Conservation (phyloP, 257 asterid genomes). For the Paulownia fortunei region DNA sequence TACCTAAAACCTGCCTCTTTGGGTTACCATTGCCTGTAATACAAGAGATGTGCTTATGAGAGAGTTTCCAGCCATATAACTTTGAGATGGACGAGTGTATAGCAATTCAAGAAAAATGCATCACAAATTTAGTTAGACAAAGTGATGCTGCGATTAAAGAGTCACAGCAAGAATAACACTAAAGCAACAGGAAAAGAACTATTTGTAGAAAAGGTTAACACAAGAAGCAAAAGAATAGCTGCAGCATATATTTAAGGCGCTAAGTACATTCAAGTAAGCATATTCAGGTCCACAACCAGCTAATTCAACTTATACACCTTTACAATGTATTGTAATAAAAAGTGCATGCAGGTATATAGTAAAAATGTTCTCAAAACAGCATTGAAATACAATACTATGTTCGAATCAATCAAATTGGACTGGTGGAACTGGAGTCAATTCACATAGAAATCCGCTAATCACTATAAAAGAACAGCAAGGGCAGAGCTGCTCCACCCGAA, state of each 20-base stretch:
- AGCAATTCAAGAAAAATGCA: no score
- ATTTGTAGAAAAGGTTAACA: no score
- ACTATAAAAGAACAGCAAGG: background rate
- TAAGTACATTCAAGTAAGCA: background rate
- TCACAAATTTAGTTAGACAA: background rate
- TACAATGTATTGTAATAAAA: background rate
- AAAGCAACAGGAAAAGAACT: no score
- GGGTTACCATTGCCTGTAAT: slow-evolving; percentile 77
- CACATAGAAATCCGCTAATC: background rate
- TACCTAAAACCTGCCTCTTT: slow-evolving; percentile 85
- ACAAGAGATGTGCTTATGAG: slow-evolving; percentile 12
- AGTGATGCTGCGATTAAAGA: background rate
- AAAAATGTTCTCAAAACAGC: background rate
- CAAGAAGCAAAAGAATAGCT: no score
- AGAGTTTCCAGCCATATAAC: slow-evolving; percentile 10
- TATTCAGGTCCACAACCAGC: background rate
- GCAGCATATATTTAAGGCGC: slow-evolving; percentile 3
- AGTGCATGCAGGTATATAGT: background rate
- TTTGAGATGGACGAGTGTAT: background rate
- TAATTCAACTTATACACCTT: background rate
- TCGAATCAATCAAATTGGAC: background rate
- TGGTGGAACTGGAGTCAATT: background rate
- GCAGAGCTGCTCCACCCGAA: no score
- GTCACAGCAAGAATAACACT: slow-evolving; percentile 1
- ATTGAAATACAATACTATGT: background rate